These are phyloP conservation scores for Cytospora paraplurivora DNA, from an alignment of 2,329 filamentous ascomycete species.

Conservation along the genomic window DNA sequence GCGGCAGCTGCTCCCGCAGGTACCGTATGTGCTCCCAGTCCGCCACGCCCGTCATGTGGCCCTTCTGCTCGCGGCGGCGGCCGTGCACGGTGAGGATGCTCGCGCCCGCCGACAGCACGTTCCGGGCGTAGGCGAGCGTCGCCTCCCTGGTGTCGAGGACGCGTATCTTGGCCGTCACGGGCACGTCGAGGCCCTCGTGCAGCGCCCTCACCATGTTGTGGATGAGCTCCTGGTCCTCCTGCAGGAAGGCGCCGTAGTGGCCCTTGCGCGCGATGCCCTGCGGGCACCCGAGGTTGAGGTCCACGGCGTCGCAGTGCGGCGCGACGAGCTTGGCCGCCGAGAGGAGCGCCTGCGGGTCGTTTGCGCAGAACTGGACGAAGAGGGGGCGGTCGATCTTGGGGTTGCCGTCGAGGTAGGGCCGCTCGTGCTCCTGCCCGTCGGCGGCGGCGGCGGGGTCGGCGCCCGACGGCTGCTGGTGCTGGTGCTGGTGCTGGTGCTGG, in stretches of 20 bases:
- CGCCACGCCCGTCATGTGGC: slow-evolving; percentile 88
- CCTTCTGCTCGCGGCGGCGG: slow-evolving; percentile 86
- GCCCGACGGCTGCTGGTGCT: too few species aligned
- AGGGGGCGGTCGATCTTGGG: slow-evolving; percentile 81
- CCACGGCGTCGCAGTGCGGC: slow-evolving; percentile 91
- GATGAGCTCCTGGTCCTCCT: slow-evolving; percentile 87
- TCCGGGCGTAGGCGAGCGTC: slow-evolving; percentile 86
- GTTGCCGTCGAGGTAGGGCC: slow-evolving; percentile 80
- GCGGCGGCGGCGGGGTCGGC: slow-evolving; percentile 29
- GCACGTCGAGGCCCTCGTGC: slow-evolving; percentile 75
- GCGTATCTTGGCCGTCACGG: slow-evolving; percentile 93
- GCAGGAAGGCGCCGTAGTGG: slow-evolving; percentile 90
- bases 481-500: not conserved
- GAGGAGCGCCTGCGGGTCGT: slow-evolving; percentile 78
- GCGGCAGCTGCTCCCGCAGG: slow-evolving; percentile 78
- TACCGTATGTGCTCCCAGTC: slow-evolving; percentile 88
- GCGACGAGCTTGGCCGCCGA: slow-evolving; percentile 76
- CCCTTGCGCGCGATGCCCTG: slow-evolving; percentile 92
- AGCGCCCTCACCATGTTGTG: slow-evolving; percentile 81
- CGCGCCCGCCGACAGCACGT: slow-evolving; percentile 82
- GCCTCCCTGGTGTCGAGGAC: slow-evolving; percentile 84
- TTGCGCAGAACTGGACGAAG: slow-evolving; percentile 96
- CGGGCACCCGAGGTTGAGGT: slow-evolving; percentile 93
- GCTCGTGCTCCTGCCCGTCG: slow-evolving; percentile 25
- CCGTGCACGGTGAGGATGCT: slow-evolving; percentile 95